Evolutionary conservation across 371 early-diverging fungal genomes (phyloP).

Genomic region (Rhizopus delemar): DNA sequence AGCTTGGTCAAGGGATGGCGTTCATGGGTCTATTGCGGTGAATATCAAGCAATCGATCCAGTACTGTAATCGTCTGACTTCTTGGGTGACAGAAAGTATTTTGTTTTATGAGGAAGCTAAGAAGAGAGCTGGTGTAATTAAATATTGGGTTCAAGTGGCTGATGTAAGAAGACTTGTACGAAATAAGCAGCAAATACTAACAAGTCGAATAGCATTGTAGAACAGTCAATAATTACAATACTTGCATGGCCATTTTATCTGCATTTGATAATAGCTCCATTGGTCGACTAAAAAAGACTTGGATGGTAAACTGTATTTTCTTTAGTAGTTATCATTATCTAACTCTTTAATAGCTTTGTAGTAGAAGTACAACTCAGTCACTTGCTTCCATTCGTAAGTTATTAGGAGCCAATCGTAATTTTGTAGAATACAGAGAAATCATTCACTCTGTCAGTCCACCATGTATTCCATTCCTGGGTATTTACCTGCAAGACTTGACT

Average conservation of each 20-base stretch:
- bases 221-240: conserved; percentile 85
- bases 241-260: conserved; percentile 84
- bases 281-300: conserved; percentile 83
- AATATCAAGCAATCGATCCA: conserved; percentile 77
- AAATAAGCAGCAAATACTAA: too few relatives aligned
- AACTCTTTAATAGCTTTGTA: conserved; percentile 27
- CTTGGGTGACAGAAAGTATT: conserved; percentile 81
- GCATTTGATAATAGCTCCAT: conserved; percentile 86
- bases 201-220: conserved; percentile 55
- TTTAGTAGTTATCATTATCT: not conserved
- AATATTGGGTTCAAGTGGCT: conserved; percentile 82
- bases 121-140: conserved; percentile 70
- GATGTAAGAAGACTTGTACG: conserved; percentile 50
- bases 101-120: conserved; percentile 73
- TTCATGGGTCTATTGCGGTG: conserved; percentile 50
- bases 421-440: conserved; percentile 82
- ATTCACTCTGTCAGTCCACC: conserved; percentile 86
- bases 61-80: conserved; percentile 64
- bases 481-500: conserved; percentile 87
- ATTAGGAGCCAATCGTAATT: conserved; percentile 84
- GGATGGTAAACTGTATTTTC: conserved; percentile 54
- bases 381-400: conserved; percentile 53
- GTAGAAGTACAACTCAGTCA: conserved; percentile 47
- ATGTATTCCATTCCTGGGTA: conserved; percentile 88
- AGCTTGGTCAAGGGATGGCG: conserved; percentile 80